phyloP scores from a whole-genome alignment of 2,329 filamentous ascomycete species.

The Septoria linicola region DNA sequence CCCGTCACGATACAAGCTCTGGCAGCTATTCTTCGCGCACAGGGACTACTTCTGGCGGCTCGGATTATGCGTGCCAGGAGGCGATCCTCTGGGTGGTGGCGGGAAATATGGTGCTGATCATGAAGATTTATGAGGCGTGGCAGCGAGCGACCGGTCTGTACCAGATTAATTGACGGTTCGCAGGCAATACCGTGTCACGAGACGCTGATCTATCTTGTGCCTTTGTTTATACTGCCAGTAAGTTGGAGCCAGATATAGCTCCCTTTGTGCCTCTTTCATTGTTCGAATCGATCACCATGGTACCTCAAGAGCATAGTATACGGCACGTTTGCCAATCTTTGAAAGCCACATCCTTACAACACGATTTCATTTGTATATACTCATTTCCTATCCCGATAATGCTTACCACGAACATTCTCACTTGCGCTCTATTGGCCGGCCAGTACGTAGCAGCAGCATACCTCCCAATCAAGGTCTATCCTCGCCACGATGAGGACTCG shows the following conservation, averaged over 20 bases:
- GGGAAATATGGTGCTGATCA: conserved; percentile 25
- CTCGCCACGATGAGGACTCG: too few species aligned
- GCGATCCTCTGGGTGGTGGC: conserved; percentile 34
- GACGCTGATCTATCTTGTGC: too few species aligned
- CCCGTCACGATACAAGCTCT: conserved; percentile 68
- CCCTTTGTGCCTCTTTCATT: too few species aligned
- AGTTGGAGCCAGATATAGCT: too few species aligned
- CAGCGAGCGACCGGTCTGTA: too few species aligned
- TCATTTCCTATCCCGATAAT: not conserved
- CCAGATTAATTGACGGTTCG: not conserved
- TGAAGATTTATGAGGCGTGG: conserved; percentile 36
- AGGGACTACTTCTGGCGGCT: conserved; percentile 95
- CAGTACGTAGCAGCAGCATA: conserved; percentile 9
- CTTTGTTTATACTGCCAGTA: too few species aligned
- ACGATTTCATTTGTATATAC: not conserved
- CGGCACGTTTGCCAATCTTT: too few species aligned
- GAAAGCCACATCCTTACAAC: not conserved
- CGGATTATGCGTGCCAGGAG: conserved; percentile 75
- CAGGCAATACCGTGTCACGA: not conserved
- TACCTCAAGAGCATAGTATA: too few species aligned
- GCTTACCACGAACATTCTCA: conserved; percentile 1
- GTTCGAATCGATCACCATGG: too few species aligned
- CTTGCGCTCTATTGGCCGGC: conserved; percentile 5
- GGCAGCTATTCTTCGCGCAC: conserved; percentile 91
- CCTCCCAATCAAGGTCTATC: not conserved